Evolutionary conservation across 1,284 basidiomycete genomes (phyloP).

Genomic region (Crocinoboletus sp.): DNA sequence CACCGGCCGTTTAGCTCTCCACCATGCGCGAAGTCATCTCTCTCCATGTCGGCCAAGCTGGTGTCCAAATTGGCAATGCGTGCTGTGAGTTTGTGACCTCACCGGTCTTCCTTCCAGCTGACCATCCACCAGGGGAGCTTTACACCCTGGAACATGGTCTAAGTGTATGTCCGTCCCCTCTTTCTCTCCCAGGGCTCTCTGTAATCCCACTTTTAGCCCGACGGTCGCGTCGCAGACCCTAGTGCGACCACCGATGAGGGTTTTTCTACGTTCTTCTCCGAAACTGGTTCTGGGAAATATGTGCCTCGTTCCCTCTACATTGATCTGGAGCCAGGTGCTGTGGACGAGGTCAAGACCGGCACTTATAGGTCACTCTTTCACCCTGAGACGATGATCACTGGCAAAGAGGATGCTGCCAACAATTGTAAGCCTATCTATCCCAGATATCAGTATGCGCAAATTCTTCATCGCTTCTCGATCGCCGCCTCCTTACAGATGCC

Average conservation of each 20-base stretch:
- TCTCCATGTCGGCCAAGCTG: constrained; percentile 90
- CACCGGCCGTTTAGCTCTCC: constrained; percentile 3
- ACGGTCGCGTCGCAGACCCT: constrained; percentile 81
- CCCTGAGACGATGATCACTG: constrained; percentile 98
- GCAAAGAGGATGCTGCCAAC: constrained; percentile 99
- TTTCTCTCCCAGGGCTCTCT: not conserved
- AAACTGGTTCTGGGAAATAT: constrained; percentile 92
- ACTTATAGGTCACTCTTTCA: constrained; percentile 96
- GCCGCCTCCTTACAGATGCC: constrained; percentile 61
- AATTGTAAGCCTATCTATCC: constrained; percentile 67
- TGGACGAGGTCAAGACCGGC: constrained; percentile 96
- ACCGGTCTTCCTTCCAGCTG: not conserved
- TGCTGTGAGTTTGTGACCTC: constrained; percentile 61
- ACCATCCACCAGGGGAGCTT: constrained; percentile 49
- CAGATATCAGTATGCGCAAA: constrained; percentile 15
- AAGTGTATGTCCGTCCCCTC: constrained; percentile 53
- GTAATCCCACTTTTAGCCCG: constrained; percentile 54
- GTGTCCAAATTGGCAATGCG: constrained; percentile 94
- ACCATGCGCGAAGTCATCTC: constrained; percentile 89
- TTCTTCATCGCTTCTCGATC: constrained; percentile 13
- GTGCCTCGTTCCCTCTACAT: constrained; percentile 98
- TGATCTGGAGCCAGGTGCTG: constrained; percentile 93
- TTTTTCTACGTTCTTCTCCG: constrained; percentile 96
- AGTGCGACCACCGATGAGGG: constrained; percentile 79
- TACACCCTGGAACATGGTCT: constrained; percentile 98